phyloP scores from a whole-genome alignment of 768 basidiomycete genomes.

The Amanita thiersii region DNA sequence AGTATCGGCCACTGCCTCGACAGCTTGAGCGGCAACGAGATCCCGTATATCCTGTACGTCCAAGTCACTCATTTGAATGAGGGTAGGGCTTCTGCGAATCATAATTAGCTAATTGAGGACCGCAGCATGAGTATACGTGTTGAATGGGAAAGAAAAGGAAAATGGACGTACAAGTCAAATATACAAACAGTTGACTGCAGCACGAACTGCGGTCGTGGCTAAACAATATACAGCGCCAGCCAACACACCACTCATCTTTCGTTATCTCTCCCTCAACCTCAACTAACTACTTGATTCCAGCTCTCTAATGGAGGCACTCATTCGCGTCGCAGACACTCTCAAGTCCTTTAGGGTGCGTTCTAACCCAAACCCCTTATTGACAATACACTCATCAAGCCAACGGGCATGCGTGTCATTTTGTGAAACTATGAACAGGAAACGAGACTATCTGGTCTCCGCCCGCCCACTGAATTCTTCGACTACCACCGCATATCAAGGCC shows the following conservation, averaged over 20 bases:
- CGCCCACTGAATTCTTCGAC: slow-evolving; percentile 78
- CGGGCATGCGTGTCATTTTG: slow-evolving; percentile 1
- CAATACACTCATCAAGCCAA: neutral
- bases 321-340: slow-evolving; percentile 62
- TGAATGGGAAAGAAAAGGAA: slow-evolving; percentile 14
- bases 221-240: slow-evolving; percentile 4
- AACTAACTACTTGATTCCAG: no score
- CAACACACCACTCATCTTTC: slow-evolving; percentile 12
- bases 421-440: slow-evolving; percentile 60
- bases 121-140: slow-evolving; percentile 10
- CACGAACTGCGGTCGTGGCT: neutral
- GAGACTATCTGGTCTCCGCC: slow-evolving; percentile 64
- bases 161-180: slow-evolving; percentile 10
- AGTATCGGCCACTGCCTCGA: slow-evolving; percentile 28
- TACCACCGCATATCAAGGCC: slow-evolving; percentile 77
- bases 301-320: slow-evolving; percentile 52
- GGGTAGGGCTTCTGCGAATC: slow-evolving; percentile 73
- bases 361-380: slow-evolving; percentile 1
- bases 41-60: slow-evolving; percentile 78
- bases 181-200: neutral
- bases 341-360: slow-evolving; percentile 60
- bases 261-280: slow-evolving; percentile 10
- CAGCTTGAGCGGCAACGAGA: slow-evolving; percentile 41
- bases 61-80: slow-evolving; percentile 66
- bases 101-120: slow-evolving; percentile 23